A percentile compares a stretch with the other conserved stretches of the same genome.
phyloP scores from a whole-genome alignment of 2,329 filamentous ascomycete genomes.

The Sordariomycetes sp. region DNA sequence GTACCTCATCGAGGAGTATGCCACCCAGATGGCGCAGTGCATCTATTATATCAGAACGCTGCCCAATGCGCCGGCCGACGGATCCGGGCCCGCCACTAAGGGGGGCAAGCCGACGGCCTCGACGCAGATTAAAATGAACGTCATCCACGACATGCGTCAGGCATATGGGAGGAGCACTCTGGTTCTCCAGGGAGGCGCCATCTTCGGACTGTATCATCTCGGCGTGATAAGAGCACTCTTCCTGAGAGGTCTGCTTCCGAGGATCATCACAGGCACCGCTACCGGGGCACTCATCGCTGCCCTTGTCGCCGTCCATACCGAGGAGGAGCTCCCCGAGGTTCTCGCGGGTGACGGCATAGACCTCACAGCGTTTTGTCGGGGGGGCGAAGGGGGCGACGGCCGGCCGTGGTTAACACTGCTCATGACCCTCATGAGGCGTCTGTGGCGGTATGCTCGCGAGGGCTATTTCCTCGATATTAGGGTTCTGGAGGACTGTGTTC shows the following conservation, averaged over 20 bases:
- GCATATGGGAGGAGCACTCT: conserved; percentile 80
- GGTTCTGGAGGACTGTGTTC: conserved; percentile 74
- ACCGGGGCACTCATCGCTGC: conserved; percentile 86
- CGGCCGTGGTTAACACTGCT: conserved; percentile 12
- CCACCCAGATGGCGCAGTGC: conserved; percentile 71
- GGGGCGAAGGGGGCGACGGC: conserved; percentile 25
- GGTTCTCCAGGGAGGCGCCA: conserved; percentile 80
- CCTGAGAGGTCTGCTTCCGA: conserved; percentile 67
- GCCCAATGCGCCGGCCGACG: conserved; percentile 39
- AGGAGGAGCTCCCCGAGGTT: conserved; percentile 70
- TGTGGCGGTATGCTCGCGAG: conserved; percentile 59
- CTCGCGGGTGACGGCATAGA: conserved; percentile 74
- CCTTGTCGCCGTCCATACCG: conserved; percentile 75
- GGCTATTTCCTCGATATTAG: conserved; percentile 78
- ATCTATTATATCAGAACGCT: conserved; percentile 65
- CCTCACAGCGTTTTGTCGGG: conserved; percentile 58
- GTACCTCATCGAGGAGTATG: conserved; percentile 81
- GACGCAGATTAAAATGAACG: conserved; percentile 71
- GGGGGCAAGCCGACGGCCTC: conserved; percentile 34
- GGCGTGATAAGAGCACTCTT: conserved; percentile 85
- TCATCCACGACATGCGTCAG: conserved; percentile 77
- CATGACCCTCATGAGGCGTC: conserved; percentile 54
- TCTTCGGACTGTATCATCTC: conserved; percentile 83
- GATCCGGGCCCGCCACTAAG: conserved; percentile 16
- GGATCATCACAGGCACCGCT: conserved; percentile 84